Evolutionary conservation across 139 green algal genomes (phyloP), one percentile per base, ranked within the genome.

Genomic region (Diplosphaera chodatii): DNA sequence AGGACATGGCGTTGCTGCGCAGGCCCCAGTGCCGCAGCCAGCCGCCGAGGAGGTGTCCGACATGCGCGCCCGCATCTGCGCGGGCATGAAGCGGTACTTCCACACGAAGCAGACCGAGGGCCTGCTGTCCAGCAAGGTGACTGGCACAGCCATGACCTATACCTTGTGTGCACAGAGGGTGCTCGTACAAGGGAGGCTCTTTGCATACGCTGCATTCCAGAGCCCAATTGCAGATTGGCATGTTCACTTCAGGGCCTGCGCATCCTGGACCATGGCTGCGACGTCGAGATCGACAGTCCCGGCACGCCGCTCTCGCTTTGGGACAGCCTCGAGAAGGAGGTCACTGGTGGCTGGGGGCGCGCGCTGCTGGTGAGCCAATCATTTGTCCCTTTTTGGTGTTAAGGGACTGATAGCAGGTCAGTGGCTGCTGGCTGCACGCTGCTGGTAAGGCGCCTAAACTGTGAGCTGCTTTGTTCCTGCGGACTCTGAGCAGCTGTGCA

Each of bases 81-180:
- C 83, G 32, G 89, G 89, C 48, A 72, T 94, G 31, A 95, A 95
- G 82, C 84, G 85, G 62, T 88, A 92, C 78, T 92, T 92, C 74
- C 81, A 90, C 55, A 73, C 64, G 37, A 91, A 94, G 82, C 76
- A 83, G 64, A 69, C 86, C 31, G 80, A 91, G 66, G 90, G 84
- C 16, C 72, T 88, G 27, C 74, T 89, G 21, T 85, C 78, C 27
- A 34, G 18, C n/a, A 55, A 69, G 74, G 78, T 81, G 63, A 5
- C 8, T n/a, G n/a, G n/a, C n/a, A n/a, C n/a, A n/a, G n/a, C n/a
- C n/a, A n/a, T n/a, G n/a, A n/a, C n/a, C n/a, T n/a, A n/a, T n/a
- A n/a, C n/a, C n/a, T n/a, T n/a, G n/a, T n/a, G n/a, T n/a, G n/a
- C n/a, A n/a, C n/a, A n/a, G n/a, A n/a, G n/a, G n/a, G n/a, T n/a